Evolutionary conservation across 1,284 basidiomycete species (phyloP).

Genomic region (Tremellales sp.): DNA sequence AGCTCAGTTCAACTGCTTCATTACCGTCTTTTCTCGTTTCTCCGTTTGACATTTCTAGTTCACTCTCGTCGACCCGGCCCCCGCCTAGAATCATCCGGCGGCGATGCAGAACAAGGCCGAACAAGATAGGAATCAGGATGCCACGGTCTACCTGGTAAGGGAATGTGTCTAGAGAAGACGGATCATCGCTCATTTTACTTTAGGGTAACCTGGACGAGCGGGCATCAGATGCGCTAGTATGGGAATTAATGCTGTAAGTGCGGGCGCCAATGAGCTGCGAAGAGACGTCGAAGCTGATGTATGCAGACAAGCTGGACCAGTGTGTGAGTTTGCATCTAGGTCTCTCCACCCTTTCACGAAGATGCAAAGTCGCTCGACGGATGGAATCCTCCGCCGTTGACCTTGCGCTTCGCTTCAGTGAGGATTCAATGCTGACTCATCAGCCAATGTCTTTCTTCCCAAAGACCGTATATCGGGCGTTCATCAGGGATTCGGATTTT

Average conservation of each 20-base stretch:
- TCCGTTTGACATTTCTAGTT: no score
- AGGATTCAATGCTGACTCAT: conserved; percentile 10
- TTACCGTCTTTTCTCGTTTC: no score
- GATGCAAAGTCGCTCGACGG: no score
- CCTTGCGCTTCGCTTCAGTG: no score
- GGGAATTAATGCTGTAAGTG: conserved; percentile 86
- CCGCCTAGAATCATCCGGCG: no score
- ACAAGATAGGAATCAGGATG: conserved; percentile 84
- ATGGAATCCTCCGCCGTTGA: not conserved
- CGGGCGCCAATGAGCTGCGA: not conserved
- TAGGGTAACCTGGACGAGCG: conserved; percentile 96
- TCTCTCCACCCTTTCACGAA: conserved; percentile 1
- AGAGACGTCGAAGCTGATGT: conserved; percentile 9
- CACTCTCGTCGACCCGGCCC: no score
- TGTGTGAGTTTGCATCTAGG: conserved; percentile 65
- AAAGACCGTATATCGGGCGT: conserved; percentile 97
- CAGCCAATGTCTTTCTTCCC: conserved; percentile 97
- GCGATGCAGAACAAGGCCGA: conserved; percentile 59
- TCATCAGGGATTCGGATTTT: conserved; percentile 98
- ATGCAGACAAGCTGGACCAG: conserved; percentile 81
- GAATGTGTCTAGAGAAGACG: not conserved
- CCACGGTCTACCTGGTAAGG: conserved; percentile 84
- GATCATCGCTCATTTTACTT: not conserved
- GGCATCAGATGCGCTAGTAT: conserved; percentile 87
- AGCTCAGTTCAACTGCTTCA: no score